These are phyloP conservation scores for Suhomyces anneliseae DNA, from an alignment of 1,139 yeast species.

Conservation along the genomic window DNA sequence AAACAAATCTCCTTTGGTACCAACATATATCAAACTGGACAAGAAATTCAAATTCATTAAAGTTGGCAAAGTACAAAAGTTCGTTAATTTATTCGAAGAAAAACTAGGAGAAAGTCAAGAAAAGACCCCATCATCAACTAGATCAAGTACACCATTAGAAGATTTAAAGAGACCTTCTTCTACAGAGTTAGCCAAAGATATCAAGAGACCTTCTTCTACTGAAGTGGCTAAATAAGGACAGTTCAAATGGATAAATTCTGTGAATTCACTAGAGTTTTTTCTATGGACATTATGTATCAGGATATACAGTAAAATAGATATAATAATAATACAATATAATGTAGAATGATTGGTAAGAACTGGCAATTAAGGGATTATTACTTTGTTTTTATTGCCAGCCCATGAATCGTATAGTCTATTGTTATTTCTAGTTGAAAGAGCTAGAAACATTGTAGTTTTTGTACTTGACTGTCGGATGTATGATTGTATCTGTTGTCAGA, in stretches of 20 bases:
- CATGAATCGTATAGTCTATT: no score
- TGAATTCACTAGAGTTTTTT: not conserved
- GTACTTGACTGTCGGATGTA: no score
- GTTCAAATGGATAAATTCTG: not conserved
- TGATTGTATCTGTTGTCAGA: no score
- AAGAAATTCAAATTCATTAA: slow-evolving; percentile 48
- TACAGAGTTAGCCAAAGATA: not conserved
- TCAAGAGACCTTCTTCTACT: not conserved
- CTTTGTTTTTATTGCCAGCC: no score
- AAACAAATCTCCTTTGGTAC: slow-evolving; percentile 32
- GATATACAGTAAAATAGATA: not conserved
- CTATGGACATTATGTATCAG: no score
- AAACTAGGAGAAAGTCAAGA: slow-evolving; percentile 21
- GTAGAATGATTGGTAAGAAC: no score
- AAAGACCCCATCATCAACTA: slow-evolving; percentile 3
- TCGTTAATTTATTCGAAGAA: slow-evolving; percentile 48
- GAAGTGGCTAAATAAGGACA: not conserved
- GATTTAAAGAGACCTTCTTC: not conserved
- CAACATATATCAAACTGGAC: slow-evolving; percentile 43
- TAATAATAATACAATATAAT: not conserved
- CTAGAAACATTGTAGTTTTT: no score
- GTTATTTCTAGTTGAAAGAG: no score
- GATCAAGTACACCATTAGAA: slow-evolving; percentile 5
- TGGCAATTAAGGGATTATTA: no score
- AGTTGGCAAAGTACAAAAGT: slow-evolving; percentile 51